phyloP scores from a whole-genome alignment of 768 basidiomycete genomes.

The Boletus eberwhitei region DNA sequence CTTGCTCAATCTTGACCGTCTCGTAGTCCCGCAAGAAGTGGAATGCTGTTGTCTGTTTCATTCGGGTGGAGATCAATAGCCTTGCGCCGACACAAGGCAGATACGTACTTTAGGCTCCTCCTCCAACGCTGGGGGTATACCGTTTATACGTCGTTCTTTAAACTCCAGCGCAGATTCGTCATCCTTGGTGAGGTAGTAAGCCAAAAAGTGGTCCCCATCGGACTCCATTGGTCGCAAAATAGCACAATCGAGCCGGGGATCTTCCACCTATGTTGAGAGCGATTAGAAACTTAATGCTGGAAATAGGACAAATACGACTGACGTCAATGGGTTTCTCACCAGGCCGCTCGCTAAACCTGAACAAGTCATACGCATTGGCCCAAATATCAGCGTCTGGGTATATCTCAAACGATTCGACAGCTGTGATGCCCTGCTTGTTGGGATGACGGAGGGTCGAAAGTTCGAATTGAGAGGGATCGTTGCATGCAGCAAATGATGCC shows the following conservation, averaged over 20 bases:
- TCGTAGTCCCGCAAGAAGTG: constrained; percentile 83
- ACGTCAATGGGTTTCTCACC: constrained; percentile 76
- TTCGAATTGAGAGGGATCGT: constrained; percentile 56
- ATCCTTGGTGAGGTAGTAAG: constrained; percentile 77
- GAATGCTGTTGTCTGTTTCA: constrained; percentile 60
- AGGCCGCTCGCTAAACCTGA: constrained; percentile 81
- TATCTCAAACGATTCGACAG: constrained; percentile 78
- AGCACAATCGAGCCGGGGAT: constrained; percentile 81
- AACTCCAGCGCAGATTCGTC: constrained; percentile 67
- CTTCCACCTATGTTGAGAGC: constrained; percentile 49
- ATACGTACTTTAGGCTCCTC: constrained; percentile 54
- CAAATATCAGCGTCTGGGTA: constrained; percentile 84
- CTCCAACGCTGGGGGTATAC: constrained; percentile 44
- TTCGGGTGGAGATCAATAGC: not conserved
- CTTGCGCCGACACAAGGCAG: not conserved
- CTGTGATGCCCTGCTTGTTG: constrained; percentile 69
- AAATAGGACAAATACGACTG: constrained; percentile 20
- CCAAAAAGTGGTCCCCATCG: constrained; percentile 83
- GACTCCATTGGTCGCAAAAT: constrained; percentile 85
- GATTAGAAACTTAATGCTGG: not conserved
- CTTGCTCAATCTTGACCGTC: constrained; percentile 82
- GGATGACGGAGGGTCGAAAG: constrained; percentile 66
- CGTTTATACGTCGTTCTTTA: constrained; percentile 51
- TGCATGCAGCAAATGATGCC: constrained; percentile 59
- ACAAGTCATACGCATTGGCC: constrained; percentile 87